Conservation (phyloP, 2,329 filamentous ascomycete species). For the Aulographum hederae region DNA sequence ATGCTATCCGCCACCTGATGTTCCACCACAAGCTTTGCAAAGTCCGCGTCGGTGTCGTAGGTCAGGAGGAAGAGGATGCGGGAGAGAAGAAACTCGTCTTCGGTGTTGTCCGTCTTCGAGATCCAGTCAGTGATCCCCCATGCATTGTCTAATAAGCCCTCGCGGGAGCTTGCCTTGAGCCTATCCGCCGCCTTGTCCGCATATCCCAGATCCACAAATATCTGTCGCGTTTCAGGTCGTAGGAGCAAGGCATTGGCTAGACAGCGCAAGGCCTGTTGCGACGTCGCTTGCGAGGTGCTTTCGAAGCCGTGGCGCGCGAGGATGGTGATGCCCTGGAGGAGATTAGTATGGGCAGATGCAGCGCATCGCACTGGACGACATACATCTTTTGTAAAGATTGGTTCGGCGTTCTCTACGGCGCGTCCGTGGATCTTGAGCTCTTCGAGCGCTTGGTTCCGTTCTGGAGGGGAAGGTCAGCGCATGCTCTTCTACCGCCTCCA, state of each 20-base stretch:
- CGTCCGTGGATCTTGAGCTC: slow-evolving; percentile 66
- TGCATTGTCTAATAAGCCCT: not conserved
- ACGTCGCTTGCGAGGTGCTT: slow-evolving; percentile 35
- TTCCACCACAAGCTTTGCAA: slow-evolving; percentile 45
- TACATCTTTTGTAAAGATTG: slow-evolving; percentile 71
- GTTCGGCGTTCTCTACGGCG: slow-evolving; percentile 50
- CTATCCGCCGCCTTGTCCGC: slow-evolving; percentile 48
- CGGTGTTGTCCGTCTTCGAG: slow-evolving; percentile 43
- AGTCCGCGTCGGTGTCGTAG: slow-evolving; percentile 50
- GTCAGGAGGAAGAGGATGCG: slow-evolving; percentile 66
- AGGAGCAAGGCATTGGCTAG: slow-evolving; percentile 73
- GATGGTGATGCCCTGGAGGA: slow-evolving; percentile 49
- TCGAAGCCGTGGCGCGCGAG: slow-evolving; percentile 59
- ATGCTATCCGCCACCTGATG: slow-evolving; percentile 51
- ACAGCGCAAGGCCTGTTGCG: slow-evolving; percentile 61
- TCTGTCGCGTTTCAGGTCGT: slow-evolving; percentile 46
- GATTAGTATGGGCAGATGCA: slow-evolving; percentile 5
- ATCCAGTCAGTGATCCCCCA: slow-evolving; percentile 2
- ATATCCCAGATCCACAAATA: slow-evolving; percentile 53
- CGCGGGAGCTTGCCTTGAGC: slow-evolving; percentile 32
- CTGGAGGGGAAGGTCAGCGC: slow-evolving; percentile 20
- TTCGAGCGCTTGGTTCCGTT: slow-evolving; percentile 37
- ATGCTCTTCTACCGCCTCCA: not conserved
- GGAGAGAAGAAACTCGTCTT: slow-evolving; percentile 76
- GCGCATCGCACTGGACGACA: slow-evolving; percentile 8